Base-by-base conservation (phyloP, 129 eudicot genomes). In the Lactuca sativa region DNA sequence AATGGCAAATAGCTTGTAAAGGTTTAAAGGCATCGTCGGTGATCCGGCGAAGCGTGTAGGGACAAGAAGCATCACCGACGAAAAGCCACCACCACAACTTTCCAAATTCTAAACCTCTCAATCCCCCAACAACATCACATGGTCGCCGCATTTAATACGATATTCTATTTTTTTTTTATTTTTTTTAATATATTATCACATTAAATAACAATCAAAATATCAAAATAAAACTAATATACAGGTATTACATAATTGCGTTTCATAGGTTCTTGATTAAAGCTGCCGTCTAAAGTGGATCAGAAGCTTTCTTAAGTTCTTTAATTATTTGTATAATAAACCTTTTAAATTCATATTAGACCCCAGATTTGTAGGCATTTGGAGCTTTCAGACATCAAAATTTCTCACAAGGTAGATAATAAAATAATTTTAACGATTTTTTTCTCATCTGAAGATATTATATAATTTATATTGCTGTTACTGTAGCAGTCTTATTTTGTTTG, bases 31-130 rank as follows among this genome's bases (percentile, higher is more conserved):
- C 62, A 21, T 16, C 44, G 80, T 75, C 74, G 74, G 74, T 75
- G 69, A 72, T 66, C 56, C 25, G 62, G 9, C 25, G 79, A 47
- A 33, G 25, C 5, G 67, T 56, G 73, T 64, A 30, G 53, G 10
- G 62, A 72, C 61, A 72, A 61, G 54, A 61, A 49, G 69, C 62
- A 68, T 67, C 74, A 59, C 80, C 80, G 57, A 75, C 80, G 62
- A 57, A 75, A 59, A 49, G 30, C 47, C 43, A 37, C 11, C 68
- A 75, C 80, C 80, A 67, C 80, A 67, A 66, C 60, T 57, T 75
- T 74, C 66, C 18, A 48, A 33, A 65, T 41, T 32, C 25, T 47
- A 47, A 11, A 66, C 67, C 58, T 59, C 55, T 72, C n/a, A 21
- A 64, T 34, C 17, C 61, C 62, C 52, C 52, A 34, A 48, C 52